Evolutionary conservation across 179 eudicot genomes (phyloP).

Genomic region (Corrigiola litoralis): DNA sequence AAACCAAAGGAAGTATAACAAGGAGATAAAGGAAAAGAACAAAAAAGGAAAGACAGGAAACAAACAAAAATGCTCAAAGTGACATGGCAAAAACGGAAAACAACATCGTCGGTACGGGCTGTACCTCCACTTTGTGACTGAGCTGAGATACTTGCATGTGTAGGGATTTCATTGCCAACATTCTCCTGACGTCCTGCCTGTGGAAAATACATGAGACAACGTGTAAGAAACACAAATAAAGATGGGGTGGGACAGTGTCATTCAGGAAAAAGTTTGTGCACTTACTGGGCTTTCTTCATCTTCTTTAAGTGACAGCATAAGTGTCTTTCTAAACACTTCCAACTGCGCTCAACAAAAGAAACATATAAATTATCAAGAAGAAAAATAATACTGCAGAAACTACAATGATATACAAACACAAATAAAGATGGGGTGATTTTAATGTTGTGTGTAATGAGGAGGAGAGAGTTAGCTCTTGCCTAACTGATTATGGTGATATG

Average conservation of each 20-base stretch:
- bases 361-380: not conserved
- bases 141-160: constrained; percentile 31
- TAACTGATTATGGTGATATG: not conserved
- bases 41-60: not conserved
- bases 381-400: no score
- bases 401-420: not conserved
- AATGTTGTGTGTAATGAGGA: not conserved
- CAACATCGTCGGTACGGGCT: not conserved
- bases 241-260: not conserved
- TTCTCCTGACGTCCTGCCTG: constrained; percentile 39
- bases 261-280: not conserved
- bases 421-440: no score
- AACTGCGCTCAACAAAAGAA: constrained; percentile 41
- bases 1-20: no score
- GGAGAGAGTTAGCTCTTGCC: not conserved
- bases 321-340: constrained; percentile 84
- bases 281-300: constrained; percentile 79
- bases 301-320: constrained; percentile 86
- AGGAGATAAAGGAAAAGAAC: no score
- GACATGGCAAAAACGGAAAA: not conserved
- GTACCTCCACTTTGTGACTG: constrained; percentile 45
- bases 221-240: not conserved
- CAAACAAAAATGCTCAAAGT: not conserved
- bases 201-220: constrained; percentile 9
- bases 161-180: constrained; percentile 21